A percentile compares a stretch with the other conserved stretches of the same genome.
These are phyloP conservation scores for Nicotiana knightiana DNA, from an alignment of 257 asterid species.

Conservation along the genomic window DNA sequence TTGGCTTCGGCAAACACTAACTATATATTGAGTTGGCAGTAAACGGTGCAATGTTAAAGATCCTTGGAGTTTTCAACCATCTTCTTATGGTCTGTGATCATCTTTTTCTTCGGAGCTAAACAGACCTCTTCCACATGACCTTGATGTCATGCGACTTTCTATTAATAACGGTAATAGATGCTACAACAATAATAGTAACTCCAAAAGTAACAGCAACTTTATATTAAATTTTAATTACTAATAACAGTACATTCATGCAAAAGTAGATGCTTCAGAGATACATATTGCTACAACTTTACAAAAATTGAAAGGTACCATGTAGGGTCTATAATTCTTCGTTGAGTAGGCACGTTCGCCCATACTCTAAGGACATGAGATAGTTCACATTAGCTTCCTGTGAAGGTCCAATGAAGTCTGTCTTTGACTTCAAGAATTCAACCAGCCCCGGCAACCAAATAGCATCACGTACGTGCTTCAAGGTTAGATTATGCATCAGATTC, in stretches of 20 bases:
- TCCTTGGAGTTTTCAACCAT: too few relatives aligned
- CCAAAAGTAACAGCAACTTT: too few relatives aligned
- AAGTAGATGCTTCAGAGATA: background rate
- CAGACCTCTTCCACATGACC: too few relatives aligned
- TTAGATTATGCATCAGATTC: slow-evolving; percentile 7
- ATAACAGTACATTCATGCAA: background rate
- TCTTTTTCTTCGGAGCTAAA: too few relatives aligned
- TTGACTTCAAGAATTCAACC: background rate
- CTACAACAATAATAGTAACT: too few relatives aligned
- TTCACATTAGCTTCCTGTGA: background rate
- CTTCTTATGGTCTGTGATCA: too few relatives aligned
- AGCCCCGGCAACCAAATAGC: slow-evolving; percentile 21
- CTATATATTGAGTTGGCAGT: too few relatives aligned
- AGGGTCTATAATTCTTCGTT: background rate
- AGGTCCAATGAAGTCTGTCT: background rate
- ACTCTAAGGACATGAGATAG: slow-evolving; percentile 18
- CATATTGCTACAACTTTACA: background rate
- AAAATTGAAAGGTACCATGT: background rate
- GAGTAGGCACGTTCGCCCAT: background rate
- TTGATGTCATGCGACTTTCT: too few relatives aligned
- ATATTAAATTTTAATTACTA: too few relatives aligned
- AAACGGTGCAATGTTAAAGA: too few relatives aligned
- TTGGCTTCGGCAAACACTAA: too few relatives aligned
- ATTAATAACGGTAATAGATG: too few relatives aligned
- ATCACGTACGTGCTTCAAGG: slow-evolving; percentile 16